Conservation (phyloP, 768 basidiomycete genomes). For the Gymnopilus junonius region DNA sequence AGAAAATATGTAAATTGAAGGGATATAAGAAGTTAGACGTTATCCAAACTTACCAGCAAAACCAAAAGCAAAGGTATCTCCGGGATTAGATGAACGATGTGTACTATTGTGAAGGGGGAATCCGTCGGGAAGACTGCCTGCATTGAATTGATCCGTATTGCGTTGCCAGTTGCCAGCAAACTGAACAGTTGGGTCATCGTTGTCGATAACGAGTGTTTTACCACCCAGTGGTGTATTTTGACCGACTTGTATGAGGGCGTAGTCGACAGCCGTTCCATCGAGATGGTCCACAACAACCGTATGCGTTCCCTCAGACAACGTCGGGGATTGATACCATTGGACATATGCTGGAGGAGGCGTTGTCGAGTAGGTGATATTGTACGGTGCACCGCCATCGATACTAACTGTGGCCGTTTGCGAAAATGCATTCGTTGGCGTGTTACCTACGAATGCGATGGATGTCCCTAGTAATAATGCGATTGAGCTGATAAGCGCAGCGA, state of each 20-base stretch:
- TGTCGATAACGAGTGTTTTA: conserved; percentile 26
- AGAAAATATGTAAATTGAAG: background rate
- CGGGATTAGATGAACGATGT: conserved; percentile 4
- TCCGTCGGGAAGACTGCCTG: conserved; percentile 8
- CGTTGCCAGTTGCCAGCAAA: conserved; percentile 23
- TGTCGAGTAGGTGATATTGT: conserved; percentile 14
- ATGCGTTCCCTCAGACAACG: conserved; percentile 22
- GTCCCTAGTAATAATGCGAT: conserved; percentile 6
- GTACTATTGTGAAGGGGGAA: conserved; percentile 13
- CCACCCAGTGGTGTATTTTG: conserved; percentile 23
- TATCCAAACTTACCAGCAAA: conserved; percentile 11
- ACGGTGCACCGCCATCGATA: conserved; percentile 21
- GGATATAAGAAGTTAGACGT: background rate
- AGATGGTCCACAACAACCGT: conserved; percentile 20
- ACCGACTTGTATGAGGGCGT: conserved; percentile 22
- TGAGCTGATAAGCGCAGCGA: background rate
- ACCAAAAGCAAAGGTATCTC: conserved; percentile 10
- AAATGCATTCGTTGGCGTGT: conserved; percentile 5
- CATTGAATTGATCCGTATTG: conserved; percentile 13
- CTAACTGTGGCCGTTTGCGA: conserved; percentile 21
- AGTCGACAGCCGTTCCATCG: conserved; percentile 28
- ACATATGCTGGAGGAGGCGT: conserved; percentile 17
- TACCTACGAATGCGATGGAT: conserved; percentile 15
- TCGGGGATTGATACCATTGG: conserved; percentile 30
- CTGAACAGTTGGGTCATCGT: conserved; percentile 21